Base-by-base conservation (phyloP, 345 rosid species). In the Populus simonii region DNA sequence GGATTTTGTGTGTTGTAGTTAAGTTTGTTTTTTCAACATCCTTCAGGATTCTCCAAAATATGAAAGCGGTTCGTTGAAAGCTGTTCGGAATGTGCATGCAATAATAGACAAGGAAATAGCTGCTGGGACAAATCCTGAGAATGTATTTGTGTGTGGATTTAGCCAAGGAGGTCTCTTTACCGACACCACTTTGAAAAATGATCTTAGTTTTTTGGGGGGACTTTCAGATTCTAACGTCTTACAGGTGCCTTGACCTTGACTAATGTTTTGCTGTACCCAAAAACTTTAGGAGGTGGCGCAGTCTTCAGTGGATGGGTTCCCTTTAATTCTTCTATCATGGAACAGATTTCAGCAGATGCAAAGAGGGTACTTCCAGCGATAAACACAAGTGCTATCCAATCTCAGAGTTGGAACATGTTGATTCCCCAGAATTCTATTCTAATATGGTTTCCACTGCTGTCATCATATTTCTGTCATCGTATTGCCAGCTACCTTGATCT, bases 281-380 rank as follows among this genome's bases (percentile, higher is more conserved):
- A 84, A 84, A 82, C 90, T 71, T 90, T 94, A 35, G 95, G 98
- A 85, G 97, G 96, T 27, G 93, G 90, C 20, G 92, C 91, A 31
- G 84, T 92, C 66, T 87, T 90, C 68, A 94, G 97, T 36, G 97
- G 98, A 79, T 92, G 97, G 93, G 85, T 91, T 84, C 97, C 98
- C 67, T 87, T 94, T 71, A 90, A 74, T 86, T 82, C 91, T 71
- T 89, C 94, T 31, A 0, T 83, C 74, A 75, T 85, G 20, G 83
- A 84, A 49, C 86, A 77, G 83, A 79, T 90, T 76, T 65, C 96
- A 0, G 55, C 80, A 71, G 90, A 88, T 61, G 96, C 94, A 75
- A 91, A 83, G 84, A 89, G 86, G 93, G 97, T 91, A 36, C 5
- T 61, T 55, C 31, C 36, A 23, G 35, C n/a, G 59, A 55, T 22